A percentile compares a stretch with the other conserved stretches of the same genome.
phyloP scores from a whole-genome alignment of 148 eudicot genomes.

The Rhododendron molle region DNA sequence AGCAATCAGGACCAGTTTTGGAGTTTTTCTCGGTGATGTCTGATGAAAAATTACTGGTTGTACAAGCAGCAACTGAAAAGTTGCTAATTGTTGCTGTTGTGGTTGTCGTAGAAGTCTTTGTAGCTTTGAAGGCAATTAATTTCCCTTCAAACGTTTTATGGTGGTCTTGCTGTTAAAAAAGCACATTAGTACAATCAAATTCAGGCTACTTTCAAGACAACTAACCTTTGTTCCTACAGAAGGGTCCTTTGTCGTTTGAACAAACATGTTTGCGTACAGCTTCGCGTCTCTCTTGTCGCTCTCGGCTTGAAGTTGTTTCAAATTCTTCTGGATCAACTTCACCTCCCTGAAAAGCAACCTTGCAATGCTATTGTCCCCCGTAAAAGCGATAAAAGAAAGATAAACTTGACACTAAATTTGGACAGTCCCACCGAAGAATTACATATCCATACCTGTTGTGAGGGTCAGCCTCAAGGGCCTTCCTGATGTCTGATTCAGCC shows the following conservation, averaged over 20 bases:
- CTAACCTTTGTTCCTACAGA: constrained; percentile 33
- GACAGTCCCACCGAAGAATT: neutral
- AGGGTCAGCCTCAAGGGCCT: constrained; percentile 60
- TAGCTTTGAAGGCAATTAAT: constrained; percentile 3
- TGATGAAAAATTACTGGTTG: neutral
- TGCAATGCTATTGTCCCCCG: neutral
- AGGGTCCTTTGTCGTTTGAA: constrained; percentile 32
- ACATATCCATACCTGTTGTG: constrained; percentile 36
- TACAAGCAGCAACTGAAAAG: neutral
- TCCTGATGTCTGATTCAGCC: constrained; percentile 62
- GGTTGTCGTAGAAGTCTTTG: neutral
- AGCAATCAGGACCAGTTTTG: neutral
- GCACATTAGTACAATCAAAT: neutral
- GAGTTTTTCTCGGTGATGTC: neutral
- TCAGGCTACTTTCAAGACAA: neutral
- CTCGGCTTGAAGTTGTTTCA: constrained; percentile 58
- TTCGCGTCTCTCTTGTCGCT: constrained; percentile 53
- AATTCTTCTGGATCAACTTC: constrained; percentile 38
- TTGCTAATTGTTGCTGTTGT: neutral
- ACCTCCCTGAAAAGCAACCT: constrained; percentile 43
- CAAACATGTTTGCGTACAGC: constrained; percentile 52
- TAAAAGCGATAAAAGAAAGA: neutral
- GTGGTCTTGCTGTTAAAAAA: neutral
- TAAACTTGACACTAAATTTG: neutral
- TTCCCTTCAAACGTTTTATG: neutral